Percentiles rank a stretch among this genome's conserved stretches.
phyloP scores from a whole-genome alignment of 116 monocot species.

The Zostera marina region DNA sequence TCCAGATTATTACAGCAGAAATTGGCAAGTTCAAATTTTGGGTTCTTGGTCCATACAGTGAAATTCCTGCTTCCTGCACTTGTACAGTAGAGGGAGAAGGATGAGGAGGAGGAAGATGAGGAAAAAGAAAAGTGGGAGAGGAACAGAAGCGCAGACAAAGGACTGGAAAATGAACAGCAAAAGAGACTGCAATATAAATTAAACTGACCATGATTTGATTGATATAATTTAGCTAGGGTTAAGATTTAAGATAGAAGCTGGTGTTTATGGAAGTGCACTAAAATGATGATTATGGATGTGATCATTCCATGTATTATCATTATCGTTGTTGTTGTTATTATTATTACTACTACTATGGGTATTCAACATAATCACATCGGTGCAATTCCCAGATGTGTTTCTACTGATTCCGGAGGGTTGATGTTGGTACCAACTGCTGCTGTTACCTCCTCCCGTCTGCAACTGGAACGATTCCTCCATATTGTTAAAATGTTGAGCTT shows the following conservation, averaged over 20 bases:
- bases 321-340: no score
- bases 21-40: no score
- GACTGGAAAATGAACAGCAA: conserved; percentile 2
- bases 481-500: conserved; percentile 4
- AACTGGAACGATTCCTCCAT: no score
- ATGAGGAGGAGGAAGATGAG: no score
- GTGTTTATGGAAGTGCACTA: conserved; percentile 17
- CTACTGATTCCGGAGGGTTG: background rate
- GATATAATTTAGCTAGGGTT: no score
- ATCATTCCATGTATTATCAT: conserved; percentile 30
- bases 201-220: no score
- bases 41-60: background rate
- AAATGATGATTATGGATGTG: conserved; percentile 28
- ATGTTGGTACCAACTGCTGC: no score
- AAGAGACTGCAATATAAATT: background rate
- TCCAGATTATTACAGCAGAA: no score
- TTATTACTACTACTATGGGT: no score
- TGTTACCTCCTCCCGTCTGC: no score
- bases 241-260: background rate
- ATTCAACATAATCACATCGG: conserved; percentile 25
- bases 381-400: conserved; percentile 7
- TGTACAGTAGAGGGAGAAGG: no score
- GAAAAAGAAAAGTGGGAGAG: conserved; percentile 1
- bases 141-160: conserved; percentile 1
- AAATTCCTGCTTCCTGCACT: background rate